A percentile compares a stretch with the other conserved stretches of the same genome.
These are phyloP conservation scores for Epichloe brachyelytri DNA, from an alignment of 2,329 filamentous ascomycete genomes.

Conservation along the genomic window DNA sequence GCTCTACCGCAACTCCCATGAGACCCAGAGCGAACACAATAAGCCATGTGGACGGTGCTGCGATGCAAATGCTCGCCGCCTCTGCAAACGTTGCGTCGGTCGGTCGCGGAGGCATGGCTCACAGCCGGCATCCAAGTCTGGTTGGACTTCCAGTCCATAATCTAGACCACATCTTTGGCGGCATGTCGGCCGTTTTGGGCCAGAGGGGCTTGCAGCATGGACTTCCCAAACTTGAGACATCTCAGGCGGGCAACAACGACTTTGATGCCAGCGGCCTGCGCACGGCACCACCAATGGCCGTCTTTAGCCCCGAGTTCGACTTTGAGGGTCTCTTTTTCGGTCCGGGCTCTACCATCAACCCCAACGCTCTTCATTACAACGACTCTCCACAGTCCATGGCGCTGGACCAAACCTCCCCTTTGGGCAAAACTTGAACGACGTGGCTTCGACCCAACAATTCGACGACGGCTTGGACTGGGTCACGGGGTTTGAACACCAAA, in stretches of 20 bases:
- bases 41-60: constrained; percentile 72
- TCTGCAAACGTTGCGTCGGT: constrained; percentile 38
- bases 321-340: constrained; percentile 50
- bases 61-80: constrained; percentile 58
- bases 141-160: constrained; percentile 49
- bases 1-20: constrained; percentile 44
- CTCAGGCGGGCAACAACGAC: constrained; percentile 52
- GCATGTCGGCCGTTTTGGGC: constrained; percentile 57
- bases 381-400: constrained; percentile 59
- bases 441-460: constrained; percentile 43
- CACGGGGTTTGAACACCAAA: constrained; percentile 65
- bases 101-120: constrained; percentile 34
- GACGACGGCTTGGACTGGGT: constrained; percentile 78
- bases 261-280: constrained; percentile 50
- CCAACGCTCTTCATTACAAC: constrained; percentile 69
- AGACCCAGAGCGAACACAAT: constrained; percentile 91
- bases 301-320: constrained; percentile 44
- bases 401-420: constrained; percentile 49
- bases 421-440: constrained; percentile 41
- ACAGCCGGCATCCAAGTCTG: constrained; percentile 63
- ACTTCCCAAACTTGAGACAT: constrained; percentile 74
- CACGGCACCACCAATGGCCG: constrained; percentile 58
- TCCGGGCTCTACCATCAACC: constrained; percentile 53
- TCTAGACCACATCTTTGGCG: constrained; percentile 52
- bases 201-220: constrained; percentile 55